A percentile compares a stretch with the other conserved stretches of the same genome.
These are phyloP conservation scores for Diplodia corticola DNA, from an alignment of 2,329 filamentous ascomycete genomes.

Conservation along the genomic window DNA sequence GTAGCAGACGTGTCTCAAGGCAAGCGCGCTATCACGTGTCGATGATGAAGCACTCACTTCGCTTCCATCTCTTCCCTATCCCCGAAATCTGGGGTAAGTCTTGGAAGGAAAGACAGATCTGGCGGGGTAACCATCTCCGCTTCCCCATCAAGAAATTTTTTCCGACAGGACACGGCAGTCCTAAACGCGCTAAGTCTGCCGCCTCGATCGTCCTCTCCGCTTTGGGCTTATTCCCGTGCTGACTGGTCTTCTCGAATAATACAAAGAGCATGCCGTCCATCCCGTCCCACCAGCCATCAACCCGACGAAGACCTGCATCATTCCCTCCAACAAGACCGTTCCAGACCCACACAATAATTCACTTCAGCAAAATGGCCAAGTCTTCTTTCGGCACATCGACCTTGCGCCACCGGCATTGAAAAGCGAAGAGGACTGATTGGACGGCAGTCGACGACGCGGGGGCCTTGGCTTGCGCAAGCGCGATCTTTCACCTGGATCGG, in stretches of 20 bases:
- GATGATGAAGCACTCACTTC: neutral
- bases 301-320: neutral
- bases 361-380: neutral
- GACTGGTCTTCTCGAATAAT: neutral
- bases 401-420: neutral
- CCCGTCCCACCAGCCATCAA: neutral
- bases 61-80: neutral
- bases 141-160: neutral
- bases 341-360: neutral
- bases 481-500: neutral
- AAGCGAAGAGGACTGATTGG: neutral
- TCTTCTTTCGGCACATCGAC: neutral
- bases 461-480: conserved; percentile 4
- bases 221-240: neutral
- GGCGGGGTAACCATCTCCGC: neutral
- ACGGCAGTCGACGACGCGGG: neutral
- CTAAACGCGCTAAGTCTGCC: neutral
- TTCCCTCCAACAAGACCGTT: neutral
- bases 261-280: neutral
- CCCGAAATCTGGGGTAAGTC: neutral
- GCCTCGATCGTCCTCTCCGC: neutral
- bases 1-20: neutral
- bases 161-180: neutral
- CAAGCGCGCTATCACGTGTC: conserved; percentile 8
- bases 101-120: neutral